phyloP scores from a whole-genome alignment of 805 yeast genomes.

The Barnettozyma sucrosica region DNA sequence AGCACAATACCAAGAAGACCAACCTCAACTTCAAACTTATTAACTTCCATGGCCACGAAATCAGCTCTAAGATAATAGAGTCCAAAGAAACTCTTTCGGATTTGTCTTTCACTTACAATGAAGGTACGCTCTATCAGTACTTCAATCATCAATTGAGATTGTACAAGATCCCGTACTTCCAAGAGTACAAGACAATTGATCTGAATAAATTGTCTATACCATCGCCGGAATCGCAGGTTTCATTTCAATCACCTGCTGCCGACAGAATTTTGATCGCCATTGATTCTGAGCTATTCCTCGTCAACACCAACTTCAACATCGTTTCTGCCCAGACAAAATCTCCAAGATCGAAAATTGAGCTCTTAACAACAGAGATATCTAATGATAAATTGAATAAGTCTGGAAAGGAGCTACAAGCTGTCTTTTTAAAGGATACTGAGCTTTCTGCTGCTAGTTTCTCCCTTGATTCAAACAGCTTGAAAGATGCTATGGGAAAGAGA shows the following conservation, averaged over 20 bases:
- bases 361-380: slow-evolving; percentile 10
- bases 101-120: slow-evolving; percentile 15
- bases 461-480: slow-evolving; percentile 61
- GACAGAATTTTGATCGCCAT: slow-evolving; percentile 24
- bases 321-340: slow-evolving; percentile 15
- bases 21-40: slow-evolving; percentile 20
- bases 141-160: slow-evolving; percentile 12
- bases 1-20: slow-evolving; percentile 8
- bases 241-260: slow-evolving; percentile 22
- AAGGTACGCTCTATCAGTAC: slow-evolving; percentile 21
- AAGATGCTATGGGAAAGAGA: slow-evolving; percentile 66
- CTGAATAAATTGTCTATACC: slow-evolving; percentile 6
- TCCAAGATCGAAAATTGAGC: slow-evolving; percentile 16
- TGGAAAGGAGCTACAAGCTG: slow-evolving; percentile 16
- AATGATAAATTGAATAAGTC: slow-evolving; percentile 6
- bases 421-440: slow-evolving; percentile 17
- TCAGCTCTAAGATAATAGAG: slow-evolving; percentile 24
- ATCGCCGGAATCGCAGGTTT: slow-evolving; percentile 3
- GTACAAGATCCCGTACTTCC: slow-evolving; percentile 23
- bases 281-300: slow-evolving; percentile 28
- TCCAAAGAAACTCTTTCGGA: slow-evolving; percentile 4
- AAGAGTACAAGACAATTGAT: slow-evolving; percentile 11
- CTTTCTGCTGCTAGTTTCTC: slow-evolving; percentile 36
- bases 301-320: slow-evolving; percentile 31
- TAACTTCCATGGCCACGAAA: slow-evolving; percentile 17